Evolutionary conservation across 1,284 basidiomycete species (phyloP), one percentile per base, ranked within the genome.

Genomic region (Austroboletus sp.): DNA sequence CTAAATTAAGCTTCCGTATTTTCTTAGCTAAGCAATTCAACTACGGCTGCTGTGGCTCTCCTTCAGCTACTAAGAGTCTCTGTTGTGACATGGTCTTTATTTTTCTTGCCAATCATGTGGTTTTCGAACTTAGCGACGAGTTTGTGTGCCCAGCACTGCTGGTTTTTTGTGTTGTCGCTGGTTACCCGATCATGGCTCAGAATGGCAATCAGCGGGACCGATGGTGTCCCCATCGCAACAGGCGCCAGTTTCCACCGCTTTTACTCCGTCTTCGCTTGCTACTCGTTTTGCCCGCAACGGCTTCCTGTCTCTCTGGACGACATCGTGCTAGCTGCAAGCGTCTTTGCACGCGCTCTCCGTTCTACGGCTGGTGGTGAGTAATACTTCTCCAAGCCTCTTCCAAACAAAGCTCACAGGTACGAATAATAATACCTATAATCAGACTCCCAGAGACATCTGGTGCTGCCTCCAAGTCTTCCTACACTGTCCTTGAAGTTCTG

Each of bases 381-480:
- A 10, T 8, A 0, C 27, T 39, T 48, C 35, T 26, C n/a, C n/a
- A 44, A 32, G 17, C 16, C 15, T 34, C 10, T n/a, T 29, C 6
- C 13, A 11, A 10, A 37, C 12, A 43, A 37, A 17, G 32, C 59
- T 50, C 6, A 57, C 48, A 37, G 52, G 53, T 49, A 42, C 58
- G 54, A 60, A 53, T 31, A 60, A 53, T 31, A 19, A 47, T 25
- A 39, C 26, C 6, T 32, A 40, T 52, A 51, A 36, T 46, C 57
- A 40, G 46, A 40, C 40, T 41, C 33, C 25, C 37, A 48, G 40
- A n/a, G 5, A 23, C n/a, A 35, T 47, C 15, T 44, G 26, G 26
- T 17, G 13, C 19, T 26, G 29, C 11, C 21, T 30, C 17, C 44
- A 27, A 39, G 1, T 36, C 40, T n/a, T 23, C 38, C 12, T 34